Percentiles rank a stretch among this genome's conserved stretches.
Conservation (phyloP, 345 rosid genomes). For the Gossypium sturtianum region DNA sequence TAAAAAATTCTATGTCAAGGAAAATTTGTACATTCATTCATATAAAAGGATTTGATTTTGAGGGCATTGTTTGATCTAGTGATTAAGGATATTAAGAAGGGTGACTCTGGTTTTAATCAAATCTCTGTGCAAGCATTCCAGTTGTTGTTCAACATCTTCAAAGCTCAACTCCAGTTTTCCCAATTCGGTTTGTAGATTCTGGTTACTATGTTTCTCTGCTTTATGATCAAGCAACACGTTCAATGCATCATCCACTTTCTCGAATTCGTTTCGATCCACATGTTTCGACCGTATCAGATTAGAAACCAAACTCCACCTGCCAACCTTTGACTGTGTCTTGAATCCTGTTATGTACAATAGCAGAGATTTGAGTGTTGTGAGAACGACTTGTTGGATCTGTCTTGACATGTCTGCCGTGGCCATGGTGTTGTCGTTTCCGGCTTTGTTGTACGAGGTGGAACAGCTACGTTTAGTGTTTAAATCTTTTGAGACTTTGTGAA, state of each 20-base stretch:
- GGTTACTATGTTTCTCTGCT: neutral
- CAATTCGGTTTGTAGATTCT: neutral
- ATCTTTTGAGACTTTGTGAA: conserved; percentile 9
- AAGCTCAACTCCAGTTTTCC: neutral
- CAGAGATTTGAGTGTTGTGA: neutral
- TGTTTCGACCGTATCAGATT: neutral
- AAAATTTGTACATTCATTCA: neutral
- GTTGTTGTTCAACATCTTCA: conserved; percentile 1
- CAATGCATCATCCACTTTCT: conserved; percentile 4
- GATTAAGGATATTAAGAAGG: neutral
- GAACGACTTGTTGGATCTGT: neutral
- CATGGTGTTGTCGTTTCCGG: neutral
- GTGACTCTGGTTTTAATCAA: conserved; percentile 1
- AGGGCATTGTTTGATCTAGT: neutral
- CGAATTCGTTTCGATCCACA: neutral
- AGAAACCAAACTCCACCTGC: neutral
- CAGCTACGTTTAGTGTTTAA: neutral
- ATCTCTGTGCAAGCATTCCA: neutral
- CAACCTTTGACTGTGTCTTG: neutral
- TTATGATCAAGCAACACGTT: neutral
- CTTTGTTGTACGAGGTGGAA: neutral
- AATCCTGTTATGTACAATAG: neutral
- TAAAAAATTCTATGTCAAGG: neutral
- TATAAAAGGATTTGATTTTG: neutral
- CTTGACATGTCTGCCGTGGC: neutral